Evolutionary conservation across 257 asterid genomes (phyloP).

Genomic region (Solanum ossicruentum): DNA sequence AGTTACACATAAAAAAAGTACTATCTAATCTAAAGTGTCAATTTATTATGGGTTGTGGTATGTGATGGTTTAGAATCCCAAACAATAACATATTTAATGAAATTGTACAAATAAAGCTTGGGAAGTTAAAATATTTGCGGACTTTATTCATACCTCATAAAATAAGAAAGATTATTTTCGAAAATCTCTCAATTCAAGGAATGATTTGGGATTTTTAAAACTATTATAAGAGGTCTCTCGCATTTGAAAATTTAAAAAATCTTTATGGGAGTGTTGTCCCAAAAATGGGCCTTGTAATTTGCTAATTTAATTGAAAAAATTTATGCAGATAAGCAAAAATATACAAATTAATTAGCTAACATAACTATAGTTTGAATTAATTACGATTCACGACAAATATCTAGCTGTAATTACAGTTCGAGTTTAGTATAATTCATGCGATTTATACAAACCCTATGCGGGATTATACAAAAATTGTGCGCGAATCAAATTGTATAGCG

Average conservation of each 20-base stretch:
- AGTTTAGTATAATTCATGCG: too few species aligned
- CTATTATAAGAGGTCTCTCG: not conserved
- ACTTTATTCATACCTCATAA: not conserved
- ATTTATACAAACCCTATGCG: too few species aligned
- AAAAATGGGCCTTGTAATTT: not conserved
- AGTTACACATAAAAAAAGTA: not conserved
- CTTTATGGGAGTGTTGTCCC: not conserved
- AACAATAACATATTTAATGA: not conserved
- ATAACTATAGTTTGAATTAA: too few species aligned
- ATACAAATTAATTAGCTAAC: too few species aligned
- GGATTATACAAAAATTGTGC: too few species aligned
- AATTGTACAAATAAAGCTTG: fast-evolving
- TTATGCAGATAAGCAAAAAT: too few species aligned
- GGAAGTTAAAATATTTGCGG: too few species aligned
- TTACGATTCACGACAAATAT: too few species aligned
- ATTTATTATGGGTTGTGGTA: not conserved
- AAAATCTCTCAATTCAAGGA: not conserved
- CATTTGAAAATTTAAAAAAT: too few species aligned
- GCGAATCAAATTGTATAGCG: too few species aligned
- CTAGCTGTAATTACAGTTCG: too few species aligned
- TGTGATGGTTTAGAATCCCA: not conserved
- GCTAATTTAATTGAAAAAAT: not conserved
- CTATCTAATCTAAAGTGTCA: not conserved
- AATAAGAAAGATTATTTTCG: not conserved
- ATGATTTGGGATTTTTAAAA: fast-evolving